Conservation (phyloP, 371 early-diverging fungal species). For the Mortierella sp. region DNA sequence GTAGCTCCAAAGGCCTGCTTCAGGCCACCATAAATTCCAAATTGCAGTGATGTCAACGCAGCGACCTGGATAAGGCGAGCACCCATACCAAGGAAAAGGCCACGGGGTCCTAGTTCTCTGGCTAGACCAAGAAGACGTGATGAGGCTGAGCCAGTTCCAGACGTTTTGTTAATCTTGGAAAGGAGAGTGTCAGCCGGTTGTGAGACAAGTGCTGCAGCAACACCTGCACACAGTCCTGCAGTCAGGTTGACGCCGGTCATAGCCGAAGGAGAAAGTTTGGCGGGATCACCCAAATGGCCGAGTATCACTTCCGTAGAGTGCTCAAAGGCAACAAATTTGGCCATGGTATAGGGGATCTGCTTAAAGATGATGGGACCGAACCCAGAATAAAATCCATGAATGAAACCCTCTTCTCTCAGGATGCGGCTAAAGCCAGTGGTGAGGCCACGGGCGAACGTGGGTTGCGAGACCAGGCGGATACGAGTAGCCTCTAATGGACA, state of each 20-base stretch:
- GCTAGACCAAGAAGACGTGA: constrained; percentile 63
- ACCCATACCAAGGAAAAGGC: constrained; percentile 80
- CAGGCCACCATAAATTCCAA: constrained; percentile 68
- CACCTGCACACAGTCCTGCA: constrained; percentile 93
- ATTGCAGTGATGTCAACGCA: constrained; percentile 76
- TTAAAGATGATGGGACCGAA: constrained; percentile 83
- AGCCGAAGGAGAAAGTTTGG: constrained; percentile 61
- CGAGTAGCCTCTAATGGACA: constrained; percentile 87
- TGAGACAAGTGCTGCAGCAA: constrained; percentile 92
- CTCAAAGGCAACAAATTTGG: constrained; percentile 94
- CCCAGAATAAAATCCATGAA: constrained; percentile 83
- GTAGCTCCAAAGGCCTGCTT: constrained; percentile 77
- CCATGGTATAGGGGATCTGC: constrained; percentile 94
- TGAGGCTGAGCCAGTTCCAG: constrained; percentile 51
- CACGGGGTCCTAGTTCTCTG: constrained; percentile 69
- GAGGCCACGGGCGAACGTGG: constrained; percentile 76
- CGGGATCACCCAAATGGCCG: constrained; percentile 64
- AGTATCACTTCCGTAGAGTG: constrained; percentile 68
- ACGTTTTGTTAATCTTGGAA: constrained; percentile 85
- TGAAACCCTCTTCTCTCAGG: constrained; percentile 76
- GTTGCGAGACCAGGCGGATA: constrained; percentile 84
- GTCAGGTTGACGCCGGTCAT: constrained; percentile 84
- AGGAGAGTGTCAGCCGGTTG: constrained; percentile 97
- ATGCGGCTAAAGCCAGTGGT: constrained; percentile 71
- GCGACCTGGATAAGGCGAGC: constrained; percentile 81